These are phyloP conservation scores for Plenodomus biglobosus DNA, from an alignment of 2,329 filamentous ascomycete species.

Conservation along the genomic window DNA sequence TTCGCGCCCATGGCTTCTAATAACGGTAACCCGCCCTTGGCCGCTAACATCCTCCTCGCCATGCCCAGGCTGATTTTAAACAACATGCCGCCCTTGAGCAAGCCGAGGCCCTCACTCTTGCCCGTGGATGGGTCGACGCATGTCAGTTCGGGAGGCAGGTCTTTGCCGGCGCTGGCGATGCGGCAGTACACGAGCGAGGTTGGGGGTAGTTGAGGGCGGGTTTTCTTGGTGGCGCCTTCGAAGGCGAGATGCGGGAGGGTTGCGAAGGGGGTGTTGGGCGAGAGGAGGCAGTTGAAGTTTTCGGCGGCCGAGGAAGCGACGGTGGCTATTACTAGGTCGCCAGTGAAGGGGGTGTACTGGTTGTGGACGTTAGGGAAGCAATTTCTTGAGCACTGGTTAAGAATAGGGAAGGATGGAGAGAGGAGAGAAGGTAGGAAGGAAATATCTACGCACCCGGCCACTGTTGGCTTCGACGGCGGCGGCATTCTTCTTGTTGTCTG, in stretches of 20 bases:
- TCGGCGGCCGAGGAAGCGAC: slow-evolving; percentile 75
- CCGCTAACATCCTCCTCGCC: slow-evolving; percentile 72
- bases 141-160: slow-evolving; percentile 83
- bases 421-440: no score
- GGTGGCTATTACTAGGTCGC: slow-evolving; percentile 87
- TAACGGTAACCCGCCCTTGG: slow-evolving; percentile 65
- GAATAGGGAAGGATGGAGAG: no score
- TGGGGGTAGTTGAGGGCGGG: slow-evolving; percentile 71
- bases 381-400: no score
- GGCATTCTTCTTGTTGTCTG: slow-evolving; percentile 72
- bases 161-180: slow-evolving; percentile 62
- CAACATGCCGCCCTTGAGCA: slow-evolving; percentile 81
- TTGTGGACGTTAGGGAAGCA: not conserved
- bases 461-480: slow-evolving; percentile 74
- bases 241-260: slow-evolving; percentile 87
- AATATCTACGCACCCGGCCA: slow-evolving; percentile 69
- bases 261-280: slow-evolving; percentile 63
- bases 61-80: slow-evolving; percentile 79
- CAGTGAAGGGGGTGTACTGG: slow-evolving; percentile 76
- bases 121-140: slow-evolving; percentile 85
- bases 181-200: slow-evolving; percentile 89
- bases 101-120: slow-evolving; percentile 84
- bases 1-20: slow-evolving; percentile 81
- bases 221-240: slow-evolving; percentile 90
- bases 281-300: slow-evolving; percentile 76